Percentiles rank a stretch among this genome's conserved stretches.
These are phyloP conservation scores for Leccinum solheimii DNA, from an alignment of 1,284 basidiomycete species.

Conservation along the genomic window DNA sequence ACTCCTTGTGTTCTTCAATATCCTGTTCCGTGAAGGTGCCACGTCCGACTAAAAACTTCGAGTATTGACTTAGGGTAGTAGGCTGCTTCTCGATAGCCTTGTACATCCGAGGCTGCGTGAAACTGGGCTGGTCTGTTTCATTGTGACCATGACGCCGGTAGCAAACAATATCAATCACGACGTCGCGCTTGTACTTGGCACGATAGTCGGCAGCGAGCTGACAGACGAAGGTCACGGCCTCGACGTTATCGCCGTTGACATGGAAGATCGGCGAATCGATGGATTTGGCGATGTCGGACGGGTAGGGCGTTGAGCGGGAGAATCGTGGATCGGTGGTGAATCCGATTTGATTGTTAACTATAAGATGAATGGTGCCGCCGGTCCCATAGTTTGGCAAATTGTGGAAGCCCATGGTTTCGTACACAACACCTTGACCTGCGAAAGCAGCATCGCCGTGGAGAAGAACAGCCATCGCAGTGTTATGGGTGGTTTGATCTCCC, in stretches of 20 bases:
- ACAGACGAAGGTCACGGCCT: slow-evolving; percentile 98
- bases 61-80: slow-evolving; percentile 90
- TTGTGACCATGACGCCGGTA: slow-evolving; percentile 99
- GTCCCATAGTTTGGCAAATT: slow-evolving; percentile 95
- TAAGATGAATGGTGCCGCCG: slow-evolving; percentile 96
- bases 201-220: slow-evolving; percentile 98
- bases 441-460: slow-evolving; percentile 99
- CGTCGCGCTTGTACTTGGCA: slow-evolving; percentile 98
- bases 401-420: slow-evolving; percentile 99
- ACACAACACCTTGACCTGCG: slow-evolving; percentile 97
- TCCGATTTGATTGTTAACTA: slow-evolving; percentile 99
- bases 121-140: slow-evolving; percentile 98
- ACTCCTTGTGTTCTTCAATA: slow-evolving; percentile 97
- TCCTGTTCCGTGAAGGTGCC: slow-evolving; percentile 95
- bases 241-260: slow-evolving; percentile 98
- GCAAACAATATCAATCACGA: slow-evolving; percentile 98
- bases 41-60: slow-evolving; percentile 87
- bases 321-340: slow-evolving; percentile 99
- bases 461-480: slow-evolving; percentile 89
- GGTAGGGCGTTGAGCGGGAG: slow-evolving; percentile 96
- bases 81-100: slow-evolving; percentile 95
- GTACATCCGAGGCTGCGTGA: slow-evolving; percentile 99
- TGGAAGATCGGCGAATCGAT: slow-evolving; percentile 99
- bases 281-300: slow-evolving; percentile 98
- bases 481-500: slow-evolving; percentile 75